These are phyloP conservation scores for Oryza longistaminata DNA, from an alignment of 176 grass and related monocot genomes.

Conservation along the genomic window DNA sequence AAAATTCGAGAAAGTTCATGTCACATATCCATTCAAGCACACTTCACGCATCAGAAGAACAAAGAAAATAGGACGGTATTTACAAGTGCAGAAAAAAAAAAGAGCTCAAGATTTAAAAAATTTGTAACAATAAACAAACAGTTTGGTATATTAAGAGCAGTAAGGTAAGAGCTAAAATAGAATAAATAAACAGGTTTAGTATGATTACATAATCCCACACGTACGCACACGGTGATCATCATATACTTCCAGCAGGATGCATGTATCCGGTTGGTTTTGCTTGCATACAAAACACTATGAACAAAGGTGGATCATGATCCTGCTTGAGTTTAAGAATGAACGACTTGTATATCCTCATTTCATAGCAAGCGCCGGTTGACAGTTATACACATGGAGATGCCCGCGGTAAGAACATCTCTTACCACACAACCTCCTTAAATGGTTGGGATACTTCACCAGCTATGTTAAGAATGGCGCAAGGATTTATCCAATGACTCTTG, in stretches of 20 bases:
- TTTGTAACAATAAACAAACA: neutral
- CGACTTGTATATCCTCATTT: neutral
- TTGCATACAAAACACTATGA: conserved; percentile 42
- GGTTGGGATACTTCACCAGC: conserved; percentile 7
- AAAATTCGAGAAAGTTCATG: neutral
- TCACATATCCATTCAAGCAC: neutral
- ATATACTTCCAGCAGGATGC: conserved; percentile 14
- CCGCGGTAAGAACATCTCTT: conserved; percentile 1
- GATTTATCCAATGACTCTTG: conserved; percentile 49
- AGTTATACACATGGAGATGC: conserved; percentile 38
- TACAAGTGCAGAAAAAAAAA: neutral
- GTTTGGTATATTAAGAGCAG: neutral
- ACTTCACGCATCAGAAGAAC: neutral
- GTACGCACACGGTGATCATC: neutral
- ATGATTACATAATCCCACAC: conserved; percentile 16
- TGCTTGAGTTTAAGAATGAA: conserved; percentile 26
- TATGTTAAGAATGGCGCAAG: conserved; percentile 24
- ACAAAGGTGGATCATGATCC: conserved; percentile 12
- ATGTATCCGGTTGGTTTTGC: conserved; percentile 20
- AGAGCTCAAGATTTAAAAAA: neutral
- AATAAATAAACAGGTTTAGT: conserved; percentile 23
- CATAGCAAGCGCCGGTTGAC: conserved; percentile 23
- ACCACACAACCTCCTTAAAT: conserved; percentile 16
- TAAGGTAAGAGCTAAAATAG: neutral
- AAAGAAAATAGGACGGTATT: neutral